phyloP scores from a whole-genome alignment of 306 rosid species.

The Glycine latifolia region DNA sequence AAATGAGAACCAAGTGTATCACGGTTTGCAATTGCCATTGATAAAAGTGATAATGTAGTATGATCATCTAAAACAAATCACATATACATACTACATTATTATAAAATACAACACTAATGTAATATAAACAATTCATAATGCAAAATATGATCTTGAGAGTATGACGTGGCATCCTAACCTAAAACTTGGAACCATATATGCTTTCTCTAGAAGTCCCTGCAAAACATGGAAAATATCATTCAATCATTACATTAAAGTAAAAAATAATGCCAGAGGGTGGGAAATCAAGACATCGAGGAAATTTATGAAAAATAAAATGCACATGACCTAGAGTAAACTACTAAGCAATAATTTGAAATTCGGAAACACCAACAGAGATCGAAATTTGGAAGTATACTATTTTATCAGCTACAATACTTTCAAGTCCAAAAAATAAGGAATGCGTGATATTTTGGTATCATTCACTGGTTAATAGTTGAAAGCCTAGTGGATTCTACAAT shows the following conservation, averaged over 20 bases:
- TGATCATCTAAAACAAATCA: conserved; percentile 72
- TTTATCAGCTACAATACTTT: neutral
- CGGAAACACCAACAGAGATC: neutral
- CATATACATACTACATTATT: neutral
- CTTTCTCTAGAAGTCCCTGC: no score
- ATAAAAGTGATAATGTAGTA: no score
- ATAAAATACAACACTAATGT: neutral
- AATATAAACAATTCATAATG: neutral
- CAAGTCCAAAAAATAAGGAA: neutral
- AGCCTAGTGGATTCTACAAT: no score
- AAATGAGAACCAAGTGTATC: conserved; percentile 90
- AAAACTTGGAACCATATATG: conserved; percentile 65
- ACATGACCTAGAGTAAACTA: neutral
- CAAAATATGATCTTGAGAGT: neutral
- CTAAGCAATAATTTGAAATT: neutral
- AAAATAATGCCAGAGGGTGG: no score
- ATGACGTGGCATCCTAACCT: conserved; percentile 58
- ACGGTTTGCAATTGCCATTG: conserved; percentile 84
- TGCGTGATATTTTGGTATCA: neutral
- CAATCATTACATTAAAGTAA: no score
- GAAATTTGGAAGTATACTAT: neutral
- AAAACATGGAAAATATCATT: no score
- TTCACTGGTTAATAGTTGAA: neutral
- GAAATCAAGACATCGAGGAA: neutral
- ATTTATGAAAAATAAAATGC: neutral